A percentile compares a stretch with the other conserved stretches of the same genome.
Evolutionary conservation across 2,329 filamentous ascomycete species (phyloP).

Genomic region (Tolypocladium ophioglossoides): DNA sequence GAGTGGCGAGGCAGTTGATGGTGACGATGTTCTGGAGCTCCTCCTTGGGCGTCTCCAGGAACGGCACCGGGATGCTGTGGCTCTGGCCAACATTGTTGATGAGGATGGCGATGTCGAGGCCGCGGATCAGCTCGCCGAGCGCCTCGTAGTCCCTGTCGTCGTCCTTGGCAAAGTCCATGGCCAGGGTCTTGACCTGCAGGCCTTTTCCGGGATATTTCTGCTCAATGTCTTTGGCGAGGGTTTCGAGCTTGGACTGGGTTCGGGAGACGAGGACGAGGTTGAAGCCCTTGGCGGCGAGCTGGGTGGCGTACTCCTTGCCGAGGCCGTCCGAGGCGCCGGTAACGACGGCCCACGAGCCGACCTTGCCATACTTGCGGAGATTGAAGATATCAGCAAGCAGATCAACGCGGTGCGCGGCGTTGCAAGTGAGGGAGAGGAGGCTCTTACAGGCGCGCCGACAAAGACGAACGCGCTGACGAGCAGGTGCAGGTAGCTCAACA

Average conservation of each 20-base stretch:
- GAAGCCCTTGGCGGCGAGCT: conserved; percentile 85
- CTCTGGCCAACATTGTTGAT: conserved; percentile 97
- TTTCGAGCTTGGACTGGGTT: conserved; percentile 81
- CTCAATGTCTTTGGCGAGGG: conserved; percentile 65
- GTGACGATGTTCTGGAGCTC: conserved; percentile 87
- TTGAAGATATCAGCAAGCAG: conserved; percentile 22
- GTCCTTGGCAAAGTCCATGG: conserved; percentile 87
- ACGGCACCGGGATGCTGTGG: conserved; percentile 86
- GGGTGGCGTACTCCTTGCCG: conserved; percentile 88
- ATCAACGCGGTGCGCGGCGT: background rate
- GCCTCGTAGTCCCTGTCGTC: conserved; percentile 69
- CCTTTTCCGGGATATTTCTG: conserved; percentile 50
- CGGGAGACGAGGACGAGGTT: conserved; percentile 92
- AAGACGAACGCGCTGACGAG: conserved; percentile 60
- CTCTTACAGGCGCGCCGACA: conserved; percentile 47
- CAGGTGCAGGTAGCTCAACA: conserved; percentile 49
- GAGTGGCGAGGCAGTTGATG: conserved; percentile 87
- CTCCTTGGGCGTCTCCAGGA: conserved; percentile 64
- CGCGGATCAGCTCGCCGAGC: conserved; percentile 56
- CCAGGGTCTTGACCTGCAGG: conserved; percentile 64
- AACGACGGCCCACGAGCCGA: conserved; percentile 87
- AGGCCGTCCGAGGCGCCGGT: conserved; percentile 95
- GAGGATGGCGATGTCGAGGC: conserved; percentile 73
- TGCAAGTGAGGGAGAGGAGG: background rate
- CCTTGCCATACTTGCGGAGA: conserved; percentile 84